Conservation (phyloP, 1,139 yeast species). For the Blastobotrys malaysiensis region DNA sequence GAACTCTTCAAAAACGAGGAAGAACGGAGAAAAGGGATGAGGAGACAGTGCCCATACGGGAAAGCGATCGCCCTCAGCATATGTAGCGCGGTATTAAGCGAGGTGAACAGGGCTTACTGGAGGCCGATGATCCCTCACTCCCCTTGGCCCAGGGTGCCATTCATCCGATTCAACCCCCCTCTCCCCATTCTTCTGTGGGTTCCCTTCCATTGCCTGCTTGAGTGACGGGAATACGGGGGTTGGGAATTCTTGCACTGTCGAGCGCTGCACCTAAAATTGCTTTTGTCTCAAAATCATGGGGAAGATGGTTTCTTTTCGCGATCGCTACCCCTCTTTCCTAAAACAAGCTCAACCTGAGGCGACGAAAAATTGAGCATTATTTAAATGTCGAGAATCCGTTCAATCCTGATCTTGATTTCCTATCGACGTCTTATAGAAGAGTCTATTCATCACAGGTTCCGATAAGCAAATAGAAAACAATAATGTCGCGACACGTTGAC, state of each 20-base stretch:
- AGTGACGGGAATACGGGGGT: background rate
- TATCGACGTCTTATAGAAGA: background rate
- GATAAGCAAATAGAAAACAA: conserved; percentile 2
- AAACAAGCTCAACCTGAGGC: background rate
- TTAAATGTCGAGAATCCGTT: background rate
- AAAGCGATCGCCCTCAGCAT: too few species aligned
- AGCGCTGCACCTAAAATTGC: background rate
- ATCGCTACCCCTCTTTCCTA: background rate
- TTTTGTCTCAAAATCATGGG: background rate
- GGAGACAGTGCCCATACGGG: too few species aligned
- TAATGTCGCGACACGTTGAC: conserved; percentile 9
- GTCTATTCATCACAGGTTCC: background rate
- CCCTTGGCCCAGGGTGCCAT: background rate
- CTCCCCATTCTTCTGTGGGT: background rate
- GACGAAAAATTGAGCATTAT: background rate
- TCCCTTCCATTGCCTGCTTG: background rate
- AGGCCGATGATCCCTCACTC: background rate
- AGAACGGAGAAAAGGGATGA: too few species aligned
- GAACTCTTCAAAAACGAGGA: background rate
- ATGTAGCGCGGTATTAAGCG: too few species aligned
- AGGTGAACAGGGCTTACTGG: too few species aligned
- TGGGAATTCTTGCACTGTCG: background rate
- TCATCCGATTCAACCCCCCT: background rate
- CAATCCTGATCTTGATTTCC: background rate
- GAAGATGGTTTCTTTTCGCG: background rate